A percentile compares a stretch with the other conserved stretches of the same genome.
Conservation (phyloP, 331 rosid species). For the Pyrus hybrid region DNA sequence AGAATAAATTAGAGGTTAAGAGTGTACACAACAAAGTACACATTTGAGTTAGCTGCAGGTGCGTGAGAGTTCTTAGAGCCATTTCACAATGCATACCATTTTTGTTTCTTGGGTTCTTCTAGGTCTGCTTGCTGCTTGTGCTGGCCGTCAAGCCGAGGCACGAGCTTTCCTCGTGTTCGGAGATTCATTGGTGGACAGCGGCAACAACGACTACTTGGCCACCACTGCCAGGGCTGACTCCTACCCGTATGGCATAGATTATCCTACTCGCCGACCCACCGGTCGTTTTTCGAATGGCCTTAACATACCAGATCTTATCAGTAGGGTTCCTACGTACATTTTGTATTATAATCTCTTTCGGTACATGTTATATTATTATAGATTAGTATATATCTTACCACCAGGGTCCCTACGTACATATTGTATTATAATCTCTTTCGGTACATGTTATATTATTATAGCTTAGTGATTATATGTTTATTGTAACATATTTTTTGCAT, state of each 20-base stretch:
- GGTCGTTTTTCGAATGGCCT: constrained; percentile 94
- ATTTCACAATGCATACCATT: not conserved
- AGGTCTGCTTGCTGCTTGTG: constrained; percentile 5
- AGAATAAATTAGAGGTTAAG: not conserved
- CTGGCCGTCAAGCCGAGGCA: constrained; percentile 29
- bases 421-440: not conserved
- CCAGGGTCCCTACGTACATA: no score
- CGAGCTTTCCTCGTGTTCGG: constrained; percentile 86
- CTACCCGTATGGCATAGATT: constrained; percentile 76
- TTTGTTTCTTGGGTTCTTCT: constrained; percentile 6
- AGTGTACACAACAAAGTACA: not conserved
- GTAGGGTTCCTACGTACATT: constrained; percentile 11
- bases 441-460: no score
- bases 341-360: not conserved
- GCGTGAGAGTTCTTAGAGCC: not conserved
- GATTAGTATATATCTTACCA: no score
- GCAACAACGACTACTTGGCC: constrained; percentile 65
- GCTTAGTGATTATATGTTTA: not conserved
- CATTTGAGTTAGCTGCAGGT: not conserved
- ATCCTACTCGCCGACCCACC: constrained; percentile 61
- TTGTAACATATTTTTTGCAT: not conserved
- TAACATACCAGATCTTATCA: constrained; percentile 81
- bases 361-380: no score
- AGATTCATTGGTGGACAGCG: constrained; percentile 81
- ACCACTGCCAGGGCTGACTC: constrained; percentile 86